phyloP scores from a whole-genome alignment of 2,329 filamentous ascomycete species.

The Rutstroemia sp. region DNA sequence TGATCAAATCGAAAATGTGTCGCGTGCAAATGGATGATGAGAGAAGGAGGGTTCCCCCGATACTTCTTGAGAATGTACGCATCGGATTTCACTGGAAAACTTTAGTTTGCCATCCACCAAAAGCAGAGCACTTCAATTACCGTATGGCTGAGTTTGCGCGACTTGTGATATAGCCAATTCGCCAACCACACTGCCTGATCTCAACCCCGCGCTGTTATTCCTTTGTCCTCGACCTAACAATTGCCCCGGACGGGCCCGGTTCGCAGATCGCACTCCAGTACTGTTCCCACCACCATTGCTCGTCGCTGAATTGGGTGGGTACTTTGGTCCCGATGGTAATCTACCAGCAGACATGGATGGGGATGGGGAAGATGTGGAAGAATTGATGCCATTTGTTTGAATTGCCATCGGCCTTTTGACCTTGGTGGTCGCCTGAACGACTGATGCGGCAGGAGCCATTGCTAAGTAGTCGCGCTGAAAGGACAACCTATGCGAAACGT shows the following conservation, averaged over 20 bases:
- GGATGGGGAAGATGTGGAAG: slow-evolving; percentile 45
- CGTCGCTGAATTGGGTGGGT: slow-evolving; percentile 40
- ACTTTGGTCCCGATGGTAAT: slow-evolving; percentile 44
- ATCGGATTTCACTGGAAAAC: slow-evolving; percentile 57
- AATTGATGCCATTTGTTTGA: slow-evolving; percentile 31
- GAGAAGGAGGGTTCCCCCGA: slow-evolving; percentile 63
- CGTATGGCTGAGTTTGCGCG: slow-evolving; percentile 44
- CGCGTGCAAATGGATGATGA: slow-evolving; percentile 78
- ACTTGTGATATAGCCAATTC: slow-evolving; percentile 34
- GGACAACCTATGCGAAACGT: background rate
- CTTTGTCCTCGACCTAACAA: slow-evolving; percentile 40
- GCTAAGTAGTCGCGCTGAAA: background rate
- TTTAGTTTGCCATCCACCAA: slow-evolving; percentile 15
- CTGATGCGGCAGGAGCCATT: slow-evolving; percentile 27
- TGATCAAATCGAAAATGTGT: slow-evolving; percentile 89
- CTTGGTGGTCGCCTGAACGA: slow-evolving; percentile 37
- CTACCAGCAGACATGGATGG: slow-evolving; percentile 47
- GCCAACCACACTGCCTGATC: slow-evolving; percentile 41
- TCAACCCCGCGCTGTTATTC: slow-evolving; percentile 41
- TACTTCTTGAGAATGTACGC: slow-evolving; percentile 80
- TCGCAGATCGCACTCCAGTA: slow-evolving; percentile 41
- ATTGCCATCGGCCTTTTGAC: slow-evolving; percentile 62
- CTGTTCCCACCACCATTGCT: slow-evolving; percentile 35
- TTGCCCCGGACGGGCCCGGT: slow-evolving; percentile 45
- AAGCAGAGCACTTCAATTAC: slow-evolving; percentile 33